Evolutionary conservation across 371 early-diverging fungal species (phyloP), one percentile per base, ranked within the genome.

Genomic region (Saksenaea oblongispora): DNA sequence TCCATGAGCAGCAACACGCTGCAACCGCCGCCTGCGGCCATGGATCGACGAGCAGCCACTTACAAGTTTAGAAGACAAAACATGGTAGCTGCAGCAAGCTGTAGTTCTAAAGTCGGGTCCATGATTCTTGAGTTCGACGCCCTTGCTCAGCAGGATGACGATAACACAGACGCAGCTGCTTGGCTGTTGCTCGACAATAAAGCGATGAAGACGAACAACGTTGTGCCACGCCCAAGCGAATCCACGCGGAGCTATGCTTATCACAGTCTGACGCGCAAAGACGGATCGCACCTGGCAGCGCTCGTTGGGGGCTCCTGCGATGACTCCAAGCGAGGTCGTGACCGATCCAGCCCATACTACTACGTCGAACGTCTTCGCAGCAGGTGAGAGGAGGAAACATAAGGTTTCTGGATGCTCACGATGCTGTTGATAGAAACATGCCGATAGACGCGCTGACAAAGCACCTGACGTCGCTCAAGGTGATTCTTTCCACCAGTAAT

Each of bases 91-190:
- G 64, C 56, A 7, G 34, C 60, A 10, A 67, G 61, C 31, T 69
- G 71, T 26, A 67, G 61, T 13, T 81, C 82, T 7, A 74, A 73
- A 37, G 82, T 81, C 0, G 78, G 82, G 0, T 81, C 82, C 0
- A 81, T 81, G 79, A 66, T 76, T 5, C 56, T 81, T n/a, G 82
- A 81, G 37, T 81, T 78, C 61, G 72, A 81, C 62, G 78, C 79
- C 5, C 63, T 81, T 26, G 74, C 82, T n/a, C 59, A 73, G 37
- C 60, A 65, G 3, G 47, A 66, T 3, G 41, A 61, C 11, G 69
- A 72, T 31, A 47, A 47, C 2, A 47, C 51, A 4, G 72, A 71
- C 22, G 72, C 79, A 13, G 41, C 69, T 24, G 71, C 74, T 5
- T 80, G 80, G 80, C 56, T 80, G 14, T 51, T 80, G 13, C 54